Conservation (phyloP, 768 basidiomycete genomes). For the Suillus discolor region DNA sequence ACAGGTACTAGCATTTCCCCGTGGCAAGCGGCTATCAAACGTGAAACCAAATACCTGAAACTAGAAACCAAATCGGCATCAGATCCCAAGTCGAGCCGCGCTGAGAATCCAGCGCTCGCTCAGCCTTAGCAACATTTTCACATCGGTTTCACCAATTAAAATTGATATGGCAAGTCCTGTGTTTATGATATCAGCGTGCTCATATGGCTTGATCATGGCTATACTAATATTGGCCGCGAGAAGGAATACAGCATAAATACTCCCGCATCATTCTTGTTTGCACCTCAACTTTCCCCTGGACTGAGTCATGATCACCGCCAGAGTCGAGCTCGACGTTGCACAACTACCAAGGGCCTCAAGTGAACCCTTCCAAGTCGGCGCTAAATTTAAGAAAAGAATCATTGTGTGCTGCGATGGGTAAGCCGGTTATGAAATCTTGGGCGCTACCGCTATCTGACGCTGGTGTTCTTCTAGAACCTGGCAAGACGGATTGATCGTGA, state of each 20-base stretch:
- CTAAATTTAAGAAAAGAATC: conserved; percentile 54
- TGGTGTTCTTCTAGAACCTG: conserved; percentile 53
- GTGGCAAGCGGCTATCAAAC: neutral
- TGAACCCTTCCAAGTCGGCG: conserved; percentile 1
- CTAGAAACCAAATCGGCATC: neutral
- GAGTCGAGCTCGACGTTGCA: conserved; percentile 5
- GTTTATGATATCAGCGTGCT: neutral
- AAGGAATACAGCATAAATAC: conserved; percentile 29
- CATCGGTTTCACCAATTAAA: neutral
- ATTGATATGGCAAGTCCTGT: neutral
- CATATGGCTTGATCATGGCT: neutral
- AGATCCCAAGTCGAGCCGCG: neutral
- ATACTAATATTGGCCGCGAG: conserved; percentile 2
- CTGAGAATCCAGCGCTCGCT: neutral
- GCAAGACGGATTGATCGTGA: conserved; percentile 61
- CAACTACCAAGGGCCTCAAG: conserved; percentile 4
- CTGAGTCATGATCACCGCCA: conserved; percentile 17
- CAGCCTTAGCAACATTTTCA: neutral
- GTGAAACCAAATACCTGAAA: neutral
- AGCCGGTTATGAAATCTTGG: conserved; percentile 20
- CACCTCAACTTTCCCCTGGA: neutral
- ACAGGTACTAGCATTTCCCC: neutral
- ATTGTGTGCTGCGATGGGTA: conserved; percentile 79
- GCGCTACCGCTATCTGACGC: conserved; percentile 6
- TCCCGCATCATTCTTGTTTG: neutral